Percentiles rank a stretch among this genome's conserved stretches.
Evolutionary conservation across 345 rosid species (phyloP).

Genomic region (Eucalyptus curtisii): DNA sequence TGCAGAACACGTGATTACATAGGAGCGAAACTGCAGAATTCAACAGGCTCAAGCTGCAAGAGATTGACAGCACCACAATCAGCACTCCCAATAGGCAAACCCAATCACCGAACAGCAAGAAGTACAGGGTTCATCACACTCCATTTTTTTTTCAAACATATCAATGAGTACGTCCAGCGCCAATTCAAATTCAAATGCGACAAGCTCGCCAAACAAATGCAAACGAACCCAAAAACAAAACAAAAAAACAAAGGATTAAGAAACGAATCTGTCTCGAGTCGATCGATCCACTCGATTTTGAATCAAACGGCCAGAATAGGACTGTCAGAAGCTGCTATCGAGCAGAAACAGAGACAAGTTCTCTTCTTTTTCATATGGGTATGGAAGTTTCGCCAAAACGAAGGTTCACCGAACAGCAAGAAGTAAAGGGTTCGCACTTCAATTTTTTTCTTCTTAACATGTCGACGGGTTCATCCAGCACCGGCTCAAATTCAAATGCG

Average conservation of each 20-base stretch:
- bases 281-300: neutral
- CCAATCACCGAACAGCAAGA: neutral
- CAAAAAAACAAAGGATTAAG: neutral
- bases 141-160: neutral
- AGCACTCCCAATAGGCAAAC: neutral
- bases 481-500: neutral
- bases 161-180: neutral
- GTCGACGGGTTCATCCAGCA: neutral
- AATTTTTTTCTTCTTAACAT: neutral
- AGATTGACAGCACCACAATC: neutral
- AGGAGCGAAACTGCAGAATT: conserved; percentile 56
- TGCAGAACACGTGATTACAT: conserved; percentile 93
- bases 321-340: neutral
- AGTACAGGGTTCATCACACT: conserved; percentile 38
- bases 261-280: neutral
- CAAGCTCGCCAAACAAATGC: neutral
- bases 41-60: conserved; percentile 67
- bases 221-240: neutral
- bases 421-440: neutral
- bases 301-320: neutral
- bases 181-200: no score
- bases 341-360: neutral
- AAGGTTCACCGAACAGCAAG: neutral
- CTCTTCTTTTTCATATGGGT: neutral
- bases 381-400: neutral